Evolutionary conservation across 768 basidiomycete species (phyloP).

Genomic region (Myochromella boudieri): DNA sequence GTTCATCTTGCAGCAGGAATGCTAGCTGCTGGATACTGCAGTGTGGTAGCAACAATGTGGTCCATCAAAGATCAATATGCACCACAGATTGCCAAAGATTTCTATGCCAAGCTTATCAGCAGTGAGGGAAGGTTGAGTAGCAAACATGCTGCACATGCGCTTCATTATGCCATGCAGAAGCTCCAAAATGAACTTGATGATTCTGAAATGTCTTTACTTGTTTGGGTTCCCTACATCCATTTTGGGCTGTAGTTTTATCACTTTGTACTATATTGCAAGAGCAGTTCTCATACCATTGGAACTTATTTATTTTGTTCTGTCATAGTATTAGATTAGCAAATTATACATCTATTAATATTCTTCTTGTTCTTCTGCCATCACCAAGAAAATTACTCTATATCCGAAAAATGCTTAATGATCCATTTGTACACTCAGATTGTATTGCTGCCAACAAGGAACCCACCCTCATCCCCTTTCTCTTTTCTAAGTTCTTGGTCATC

Average conservation of each 20-base stretch:
- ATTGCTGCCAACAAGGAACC: no score
- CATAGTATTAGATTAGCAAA: no score
- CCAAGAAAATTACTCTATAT: no score
- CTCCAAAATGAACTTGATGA: background rate
- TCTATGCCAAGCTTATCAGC: background rate
- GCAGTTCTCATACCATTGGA: no score
- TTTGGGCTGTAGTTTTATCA: background rate
- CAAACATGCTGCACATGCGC: background rate
- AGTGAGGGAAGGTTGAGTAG: no score
- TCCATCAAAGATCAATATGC: background rate
- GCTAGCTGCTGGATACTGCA: constrained; percentile 30
- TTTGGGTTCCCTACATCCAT: background rate
- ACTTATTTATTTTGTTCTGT: no score
- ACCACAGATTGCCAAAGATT: background rate
- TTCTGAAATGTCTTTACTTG: background rate
- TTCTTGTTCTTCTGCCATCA: no score
- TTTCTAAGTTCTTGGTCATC: no score
- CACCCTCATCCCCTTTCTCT: no score
- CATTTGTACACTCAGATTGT: no score
- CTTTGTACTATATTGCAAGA: background rate
- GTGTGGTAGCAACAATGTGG: constrained; percentile 37
- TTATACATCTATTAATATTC: no score
- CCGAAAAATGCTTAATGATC: no score
- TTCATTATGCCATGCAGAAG: background rate
- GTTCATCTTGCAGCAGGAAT: constrained; percentile 44